A percentile compares a stretch with the other conserved stretches of the same genome.
Conservation (phyloP, 2,329 filamentous ascomycete species). For the Aspergillus ibericus region DNA sequence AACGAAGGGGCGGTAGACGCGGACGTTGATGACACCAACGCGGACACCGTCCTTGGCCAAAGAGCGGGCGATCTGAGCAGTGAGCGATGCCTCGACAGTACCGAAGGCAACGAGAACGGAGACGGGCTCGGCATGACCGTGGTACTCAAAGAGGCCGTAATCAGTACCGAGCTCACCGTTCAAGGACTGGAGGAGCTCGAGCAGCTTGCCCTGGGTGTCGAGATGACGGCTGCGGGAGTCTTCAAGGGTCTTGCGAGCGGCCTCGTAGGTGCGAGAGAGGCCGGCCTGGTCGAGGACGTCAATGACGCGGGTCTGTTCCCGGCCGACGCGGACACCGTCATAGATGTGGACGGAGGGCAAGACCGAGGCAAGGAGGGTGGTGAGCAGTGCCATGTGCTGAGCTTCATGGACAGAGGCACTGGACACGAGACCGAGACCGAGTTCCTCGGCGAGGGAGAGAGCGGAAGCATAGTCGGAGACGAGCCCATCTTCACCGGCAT, state of each 20-base stretch:
- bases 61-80: conserved; percentile 74
- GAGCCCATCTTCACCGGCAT: conserved; percentile 67
- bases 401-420: conserved; percentile 86
- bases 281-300: conserved; percentile 75
- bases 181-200: conserved; percentile 69
- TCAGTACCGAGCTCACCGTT: conserved; percentile 92
- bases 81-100: conserved; percentile 82
- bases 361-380: conserved; percentile 75
- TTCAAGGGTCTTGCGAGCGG: conserved; percentile 62
- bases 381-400: conserved; percentile 92
- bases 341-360: conserved; percentile 85
- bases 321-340: conserved; percentile 78
- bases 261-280: conserved; percentile 67
- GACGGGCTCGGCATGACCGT: conserved; percentile 76
- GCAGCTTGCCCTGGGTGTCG: conserved; percentile 69
- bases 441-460: conserved; percentile 79
- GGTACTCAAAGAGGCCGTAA: conserved; percentile 92
- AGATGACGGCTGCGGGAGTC: conserved; percentile 67
- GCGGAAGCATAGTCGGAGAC: conserved; percentile 85
- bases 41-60: conserved; percentile 71
- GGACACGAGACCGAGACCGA: conserved; percentile 81
- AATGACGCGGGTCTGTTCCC: conserved; percentile 78
- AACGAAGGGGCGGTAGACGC: conserved; percentile 90
- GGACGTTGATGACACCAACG: conserved; percentile 86
- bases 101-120: conserved; percentile 89